Evolutionary conservation across 2,329 filamentous ascomycete genomes (phyloP), one percentile per base, ranked within the genome.

Genomic region (Dissoconium aciculare): DNA sequence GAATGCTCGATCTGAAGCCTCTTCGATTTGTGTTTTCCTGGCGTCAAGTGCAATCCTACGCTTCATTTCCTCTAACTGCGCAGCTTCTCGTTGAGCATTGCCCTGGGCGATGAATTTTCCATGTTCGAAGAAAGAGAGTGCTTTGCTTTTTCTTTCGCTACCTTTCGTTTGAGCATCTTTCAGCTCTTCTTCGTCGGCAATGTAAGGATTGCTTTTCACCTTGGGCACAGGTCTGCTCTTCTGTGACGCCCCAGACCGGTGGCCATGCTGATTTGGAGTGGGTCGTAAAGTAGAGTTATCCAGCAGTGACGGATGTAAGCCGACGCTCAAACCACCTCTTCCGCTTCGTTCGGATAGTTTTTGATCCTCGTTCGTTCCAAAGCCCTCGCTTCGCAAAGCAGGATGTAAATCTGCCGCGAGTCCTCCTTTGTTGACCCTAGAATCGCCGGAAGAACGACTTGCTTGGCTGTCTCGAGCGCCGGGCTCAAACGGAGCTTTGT

Each of bases 61-160:
- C 58, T 95, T 95, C 74, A 98, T 87, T 39, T 78, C 78, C 62
- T 98, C 91, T 15, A 98, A 64, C 30, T 79, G 78, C 25, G 78
- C 83, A 57, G 94, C 85, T 37, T 83, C 72, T 39, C 89, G 76
- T 31, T 94, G 62, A 34, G 85, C 85, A 53, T 82, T 87, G 5
- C 81, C 89, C 57, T 95, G 87, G 41, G 84, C 78, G 37, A 95
- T 93, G 50, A 93, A 95, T 66, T 95, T 95, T 31, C 89, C 89
- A 55, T 92, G 91, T 45, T 85, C 76, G 47, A 94, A 93, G 63
- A 98, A 95, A 9, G 83, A 62, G 11, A 98, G 66, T 41, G 81
- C 74, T 36, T 81, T 74, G 8, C 82, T 70, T 40, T 79, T 67
- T 30, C 84, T 69, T 45, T 77, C 80, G 39, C 58, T 49, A 32